These are phyloP conservation scores for Phtheirospermum japonicum DNA, from an alignment of 257 asterid genomes.

Conservation along the genomic window DNA sequence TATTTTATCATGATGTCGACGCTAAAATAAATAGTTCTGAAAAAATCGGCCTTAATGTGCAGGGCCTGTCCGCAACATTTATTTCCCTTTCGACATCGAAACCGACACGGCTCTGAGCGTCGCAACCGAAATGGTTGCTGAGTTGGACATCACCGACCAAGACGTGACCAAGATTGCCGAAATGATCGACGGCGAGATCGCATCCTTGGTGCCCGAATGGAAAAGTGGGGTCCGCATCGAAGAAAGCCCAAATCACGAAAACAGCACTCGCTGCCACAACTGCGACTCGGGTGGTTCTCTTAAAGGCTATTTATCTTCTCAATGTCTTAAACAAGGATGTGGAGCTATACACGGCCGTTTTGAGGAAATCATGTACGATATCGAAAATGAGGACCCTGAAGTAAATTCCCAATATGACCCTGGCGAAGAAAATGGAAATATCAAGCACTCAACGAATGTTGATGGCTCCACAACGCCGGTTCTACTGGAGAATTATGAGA, in stretches of 20 bases:
- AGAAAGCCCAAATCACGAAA: constrained; percentile 27
- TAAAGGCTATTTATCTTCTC: constrained; percentile 29
- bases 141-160: constrained; percentile 65
- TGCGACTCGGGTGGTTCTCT: constrained; percentile 41
- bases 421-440: neutral
- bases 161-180: constrained; percentile 60
- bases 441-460: constrained; percentile 18
- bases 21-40: neutral
- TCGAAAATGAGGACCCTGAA: constrained; percentile 41
- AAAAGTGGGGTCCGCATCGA: constrained; percentile 30
- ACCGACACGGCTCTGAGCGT: constrained; percentile 62
- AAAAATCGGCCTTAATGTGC: constrained; percentile 14
- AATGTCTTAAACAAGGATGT: constrained; percentile 49
- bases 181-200: constrained; percentile 64
- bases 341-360: constrained; percentile 70
- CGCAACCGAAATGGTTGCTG: constrained; percentile 74
- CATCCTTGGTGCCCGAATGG: constrained; percentile 65
- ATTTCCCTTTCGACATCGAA: constrained; percentile 64
- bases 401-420: neutral
- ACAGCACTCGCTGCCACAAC: constrained; percentile 31
- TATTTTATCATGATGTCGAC: neutral
- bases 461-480: constrained; percentile 18
- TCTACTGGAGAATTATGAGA: constrained; percentile 36
- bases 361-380: constrained; percentile 61
- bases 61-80: constrained; percentile 65